These are phyloP conservation scores for Naganishia vishniacii DNA, from an alignment of 768 basidiomycete species.

Conservation along the genomic window DNA sequence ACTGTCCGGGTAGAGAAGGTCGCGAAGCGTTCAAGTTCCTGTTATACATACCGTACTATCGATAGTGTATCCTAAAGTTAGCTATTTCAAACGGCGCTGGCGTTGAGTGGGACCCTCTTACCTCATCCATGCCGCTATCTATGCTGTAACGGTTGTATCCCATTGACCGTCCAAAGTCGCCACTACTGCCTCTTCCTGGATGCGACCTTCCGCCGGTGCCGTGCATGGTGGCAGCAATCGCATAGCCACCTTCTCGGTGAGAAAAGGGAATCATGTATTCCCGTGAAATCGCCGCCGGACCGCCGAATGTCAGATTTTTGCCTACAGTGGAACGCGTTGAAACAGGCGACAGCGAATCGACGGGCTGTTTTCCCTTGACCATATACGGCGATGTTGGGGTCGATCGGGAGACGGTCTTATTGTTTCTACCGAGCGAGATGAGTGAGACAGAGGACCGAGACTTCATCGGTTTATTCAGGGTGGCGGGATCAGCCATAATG, in stretches of 20 bases:
- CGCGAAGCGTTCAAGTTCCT: constrained; percentile 19
- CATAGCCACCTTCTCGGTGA: constrained; percentile 48
- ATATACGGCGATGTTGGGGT: constrained; percentile 19
- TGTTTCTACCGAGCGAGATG: constrained; percentile 9
- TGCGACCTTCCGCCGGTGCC: constrained; percentile 33
- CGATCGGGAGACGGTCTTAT: constrained; percentile 8
- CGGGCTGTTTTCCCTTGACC: not conserved
- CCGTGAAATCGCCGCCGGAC: constrained; percentile 16
- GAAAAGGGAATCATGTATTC: constrained; percentile 44
- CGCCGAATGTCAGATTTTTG: constrained; percentile 4
- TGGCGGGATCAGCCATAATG: constrained; percentile 2
- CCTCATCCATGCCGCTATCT: constrained; percentile 40
- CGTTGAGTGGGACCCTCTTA: constrained; percentile 25
- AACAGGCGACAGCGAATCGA: constrained; percentile 15
- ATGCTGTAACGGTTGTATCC: constrained; percentile 40
- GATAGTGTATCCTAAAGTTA: too few species aligned
- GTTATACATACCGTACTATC: constrained; percentile 17
- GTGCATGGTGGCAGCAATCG: constrained; percentile 42
- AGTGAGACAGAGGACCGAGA: constrained; percentile 22
- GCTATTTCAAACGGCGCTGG: not conserved
- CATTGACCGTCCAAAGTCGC: constrained; percentile 20
- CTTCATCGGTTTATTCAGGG: constrained; percentile 3
- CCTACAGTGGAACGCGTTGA: constrained; percentile 18
- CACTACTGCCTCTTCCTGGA: constrained; percentile 23
- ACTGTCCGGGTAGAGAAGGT: constrained; percentile 19